Base-by-base conservation (phyloP, 352 stramenopile species). In the Globisporangium nodosum region DNA sequence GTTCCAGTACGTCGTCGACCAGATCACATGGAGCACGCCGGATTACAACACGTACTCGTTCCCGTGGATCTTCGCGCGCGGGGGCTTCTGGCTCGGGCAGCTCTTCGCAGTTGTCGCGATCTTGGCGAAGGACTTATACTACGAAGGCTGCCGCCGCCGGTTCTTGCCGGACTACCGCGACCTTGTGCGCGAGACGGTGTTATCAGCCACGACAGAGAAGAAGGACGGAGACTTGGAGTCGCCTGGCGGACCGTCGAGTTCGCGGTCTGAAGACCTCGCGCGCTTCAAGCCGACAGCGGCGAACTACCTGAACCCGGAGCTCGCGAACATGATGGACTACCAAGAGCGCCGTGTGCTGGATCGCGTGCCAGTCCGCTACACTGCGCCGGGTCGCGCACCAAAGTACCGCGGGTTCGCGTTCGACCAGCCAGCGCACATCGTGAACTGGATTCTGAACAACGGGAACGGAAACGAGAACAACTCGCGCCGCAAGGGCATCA, bases 321-420 rank as follows among this genome's bases (percentile, higher is more conserved):
- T 92, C 12, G 76, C 79, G 0, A 73, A 62, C 6, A 90, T 92
- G 74, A 84, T 92, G 47, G 82, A 92, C 66, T 92, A 90, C 63
- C 74, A 86, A 33, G 73, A 88, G 50, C 81, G 81, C 49, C 74
- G 83, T 13, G 75, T 80, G 16, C 76, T 86, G 20, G 81, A 90
- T 40, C 71, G 73, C 27, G 58, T 71, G 16, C 78, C 82, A 9
- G 66, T 80, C 30, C 66, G 63, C 1, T 74, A 73, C 47, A 66
- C 64, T n/a, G 69, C 76, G 2, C 69, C 72, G 1, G 67, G 69
- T 13, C 70, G 79, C 21, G 69, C 70, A 3, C 72, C 85, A 11
- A 45, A 85, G 45, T 88, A 94, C 68, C 87, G 69, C n/a, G 85
- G 85, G 4, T 94, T 94, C 58, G 85, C 85, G 6, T 94, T 92